Base-by-base conservation (phyloP, 306 rosid species). In the Acacia melanoxylon region DNA sequence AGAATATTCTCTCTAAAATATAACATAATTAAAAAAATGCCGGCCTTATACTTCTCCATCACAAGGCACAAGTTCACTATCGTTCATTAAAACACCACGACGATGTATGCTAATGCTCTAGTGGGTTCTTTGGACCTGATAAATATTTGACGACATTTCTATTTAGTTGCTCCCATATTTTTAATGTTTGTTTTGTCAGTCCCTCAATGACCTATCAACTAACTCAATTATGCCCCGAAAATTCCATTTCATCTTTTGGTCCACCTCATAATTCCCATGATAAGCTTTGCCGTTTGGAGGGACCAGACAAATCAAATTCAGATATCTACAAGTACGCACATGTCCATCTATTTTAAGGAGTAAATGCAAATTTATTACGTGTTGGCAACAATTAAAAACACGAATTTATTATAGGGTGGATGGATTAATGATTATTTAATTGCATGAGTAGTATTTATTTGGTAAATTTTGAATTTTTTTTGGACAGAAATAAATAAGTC, bases 231-330 rank as follows among this genome's bases (percentile, higher is more conserved):
- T 58, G 49, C 8, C 52, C 42, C 8, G 68, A 58, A 74, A 74
- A 52, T 74, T 74, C 65, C 69, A 37, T 8, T 8, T 37, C 44
- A 37, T 75, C 79, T 75, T 75, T 58, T 56, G 68, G 67, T 75
- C 20, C 15, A 11, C 24, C 31, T 22, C 77, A 74, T 52, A 49
- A 74, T 49, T 52, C 35, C 19, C 1, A 74, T n/a, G 13, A 35
- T 75, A 71, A 31, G 41, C 40, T 19, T 0, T 3, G 35, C 4
- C 0, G 35, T 2, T 31, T 31, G 35, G 35, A 31, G 35, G 35
- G 35, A 35, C 49, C 11, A 75, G 16, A 40, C 2, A 42, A 29
- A 6, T 5, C 6, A 63, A 63, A 63, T 15, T 1, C 41, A 58
- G 27, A 58, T 58, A 22, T 10, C 29, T 3, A 2, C 65, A n/a